Base-by-base conservation (phyloP, 352 stramenopile species). In the Pythium myriotylum region DNA sequence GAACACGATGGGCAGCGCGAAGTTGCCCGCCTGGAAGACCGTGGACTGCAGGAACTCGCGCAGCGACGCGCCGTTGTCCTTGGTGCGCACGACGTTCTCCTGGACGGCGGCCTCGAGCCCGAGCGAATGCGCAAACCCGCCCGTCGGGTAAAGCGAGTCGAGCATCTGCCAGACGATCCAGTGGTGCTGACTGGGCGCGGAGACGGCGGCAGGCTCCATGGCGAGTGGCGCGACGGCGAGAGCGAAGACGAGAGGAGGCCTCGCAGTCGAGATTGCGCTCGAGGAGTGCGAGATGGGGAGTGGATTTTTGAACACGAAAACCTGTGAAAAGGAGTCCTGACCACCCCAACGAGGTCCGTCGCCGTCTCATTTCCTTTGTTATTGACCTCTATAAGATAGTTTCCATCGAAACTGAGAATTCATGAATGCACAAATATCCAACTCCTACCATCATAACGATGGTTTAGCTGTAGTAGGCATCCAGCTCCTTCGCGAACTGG, bases 131-230 rank as follows among this genome's bases (percentile, higher is more conserved):
- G 85, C 85, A 59, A 94, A 94, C 46, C 85, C 85, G 41, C 85
- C 85, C 0, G 85, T 94, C 33, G 85, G 85, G 56, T 85, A 94
- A 37, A 94, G 64, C 48, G 85, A 94, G 68, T 94, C 85, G 51
- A 92, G 51, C 72, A 94, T 88, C 64, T 94, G 85, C 85, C 85
- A 94, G 40, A 80, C 54, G 27, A 73, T 59, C 83, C 83, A 92
- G 54, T 64, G 27, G 50, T 60, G 41, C 41, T 58, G 52, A 24
- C 6, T 54, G 47, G 47, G 43, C 16, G 43, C 43, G 43, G 24
- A 29, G 12, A 24, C 24, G 43, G 24, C 24, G 6, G 12, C 17
- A 45, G 19, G 19, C 19, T 45, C 39, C 16, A 45, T 45, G 39
- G 14, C 16, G 16, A 45, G 14, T 14, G 39, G 5, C 14, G 14